Evolutionary conservation across 805 yeast genomes (phyloP), one percentile per base, ranked within the genome.

Genomic region (Candida chauliodis): DNA sequence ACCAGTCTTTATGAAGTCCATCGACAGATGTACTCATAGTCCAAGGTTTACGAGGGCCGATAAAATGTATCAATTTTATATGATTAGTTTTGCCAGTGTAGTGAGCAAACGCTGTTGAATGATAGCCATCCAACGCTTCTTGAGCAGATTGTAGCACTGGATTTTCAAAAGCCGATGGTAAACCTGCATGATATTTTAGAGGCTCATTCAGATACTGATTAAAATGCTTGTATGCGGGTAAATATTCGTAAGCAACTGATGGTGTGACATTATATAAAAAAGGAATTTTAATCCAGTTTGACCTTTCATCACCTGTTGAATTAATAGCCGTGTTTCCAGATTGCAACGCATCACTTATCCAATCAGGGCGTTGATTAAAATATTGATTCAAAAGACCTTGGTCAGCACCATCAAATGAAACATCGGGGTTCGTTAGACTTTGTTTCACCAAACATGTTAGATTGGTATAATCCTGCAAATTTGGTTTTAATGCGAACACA

Each of bases 361-460:
- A 66, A 47, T 67, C 68, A 9, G 71, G 71, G 31, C 58, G 51
- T 8, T 55, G 31, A 41, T 69, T 72, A 55, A 85, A 87, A 51
- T 75, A 82, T 52, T 84, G 85, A 58, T 89, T 89, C 45, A 89
- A 66, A 25, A 89, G 67, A 9, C 97, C 97, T 59, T 89, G 97
- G 60, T 89, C 97, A 2, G 95, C 91, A 29, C 95, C 95, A 59
- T 89, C 97, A 49, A 87, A 85, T 3, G 71, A 59, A 2, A 56
- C 48, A 23, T 50, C 48, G 20, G 40, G 44, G 23, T 46, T 30
- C 13, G 40, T 30, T 8, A 47, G 38, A 2, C 51, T 46, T 21
- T 46, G 46, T 18, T 44, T 43, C 9, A 53, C 57, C 30, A 63
- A 47, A 4, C 42, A 42, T 29, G 48, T 49, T 34, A 88, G 66